Conservation (phyloP, 2,329 filamentous ascomycete genomes). For the Botrytis cinerea region DNA sequence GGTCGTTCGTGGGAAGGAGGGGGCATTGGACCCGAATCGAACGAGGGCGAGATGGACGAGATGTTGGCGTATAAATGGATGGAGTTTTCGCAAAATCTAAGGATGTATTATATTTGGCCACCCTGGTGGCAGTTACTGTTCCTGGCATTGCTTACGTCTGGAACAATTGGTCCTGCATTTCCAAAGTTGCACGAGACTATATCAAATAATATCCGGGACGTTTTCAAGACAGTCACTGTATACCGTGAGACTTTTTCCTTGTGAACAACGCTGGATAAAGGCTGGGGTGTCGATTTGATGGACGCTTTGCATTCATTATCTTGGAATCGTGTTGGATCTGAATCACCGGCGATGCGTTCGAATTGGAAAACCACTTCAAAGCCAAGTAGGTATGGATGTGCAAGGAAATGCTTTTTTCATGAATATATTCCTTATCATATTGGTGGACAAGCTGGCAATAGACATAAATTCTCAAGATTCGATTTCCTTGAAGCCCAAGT, state of each 20-base stretch:
- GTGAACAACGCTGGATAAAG: not conserved
- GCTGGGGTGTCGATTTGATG: too few species aligned
- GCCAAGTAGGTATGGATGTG: not conserved
- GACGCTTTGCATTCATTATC: not conserved
- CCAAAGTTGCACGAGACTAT: not conserved
- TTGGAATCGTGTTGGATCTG: not conserved
- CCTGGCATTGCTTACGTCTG: constrained; percentile 2
- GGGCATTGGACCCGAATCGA: not conserved
- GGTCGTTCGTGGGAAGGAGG: not conserved
- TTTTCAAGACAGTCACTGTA: not conserved
- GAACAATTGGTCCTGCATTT: constrained; percentile 8
- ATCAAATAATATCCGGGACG: constrained; percentile 12
- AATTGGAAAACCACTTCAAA: not conserved
- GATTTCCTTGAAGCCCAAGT: not conserved
- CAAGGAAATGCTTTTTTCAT: not conserved
- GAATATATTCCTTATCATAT: not conserved
- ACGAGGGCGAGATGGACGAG: not conserved
- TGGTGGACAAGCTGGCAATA: not conserved
- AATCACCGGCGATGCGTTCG: not conserved
- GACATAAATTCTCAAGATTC: not conserved
- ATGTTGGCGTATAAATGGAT: constrained; percentile 20
- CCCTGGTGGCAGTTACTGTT: constrained; percentile 12
- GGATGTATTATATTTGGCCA: constrained; percentile 25
- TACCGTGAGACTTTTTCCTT: not conserved
- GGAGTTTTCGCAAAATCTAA: constrained; percentile 21